phyloP scores from a whole-genome alignment of 2,329 filamentous ascomycete genomes.

The Cryphonectria naterciae region DNA sequence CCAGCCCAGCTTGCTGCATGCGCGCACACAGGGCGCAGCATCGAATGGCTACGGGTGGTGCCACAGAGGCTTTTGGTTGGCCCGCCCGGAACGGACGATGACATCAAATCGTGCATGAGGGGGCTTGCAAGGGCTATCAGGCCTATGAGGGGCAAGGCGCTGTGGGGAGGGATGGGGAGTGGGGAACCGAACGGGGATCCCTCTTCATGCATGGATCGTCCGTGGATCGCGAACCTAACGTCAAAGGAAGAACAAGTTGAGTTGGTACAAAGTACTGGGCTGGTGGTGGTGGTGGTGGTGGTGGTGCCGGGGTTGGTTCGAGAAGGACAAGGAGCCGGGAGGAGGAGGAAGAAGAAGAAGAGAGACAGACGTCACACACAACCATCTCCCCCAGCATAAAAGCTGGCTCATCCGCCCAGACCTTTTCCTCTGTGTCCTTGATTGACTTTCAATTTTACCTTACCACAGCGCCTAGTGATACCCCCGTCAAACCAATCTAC shows the following conservation, averaged over 20 bases:
- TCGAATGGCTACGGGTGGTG: slow-evolving; percentile 2
- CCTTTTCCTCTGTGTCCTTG: not conserved
- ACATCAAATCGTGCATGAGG: slow-evolving; percentile 7
- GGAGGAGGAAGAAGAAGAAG: no score
- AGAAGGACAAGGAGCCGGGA: not conserved
- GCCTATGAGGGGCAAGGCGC: not conserved
- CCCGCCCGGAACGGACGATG: not conserved
- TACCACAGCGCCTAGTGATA: not conserved
- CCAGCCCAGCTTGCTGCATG: not conserved
- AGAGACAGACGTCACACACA: not conserved
- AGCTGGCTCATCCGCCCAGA: not conserved
- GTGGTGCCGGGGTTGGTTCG: no score
- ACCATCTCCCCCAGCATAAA: not conserved
- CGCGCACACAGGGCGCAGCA: not conserved
- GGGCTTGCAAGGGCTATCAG: not conserved
- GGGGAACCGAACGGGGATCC: not conserved
- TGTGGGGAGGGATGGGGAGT: not conserved
- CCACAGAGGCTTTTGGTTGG: slow-evolving; percentile 3
- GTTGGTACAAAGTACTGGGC: not conserved
- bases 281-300: no score
- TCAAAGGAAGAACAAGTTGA: not conserved
- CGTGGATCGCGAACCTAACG: not conserved
- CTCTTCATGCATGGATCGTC: not conserved
- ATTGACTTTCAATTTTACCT: no score
- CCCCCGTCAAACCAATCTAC: not conserved